Evolutionary conservation across 495 filamentous ascomycete species (phyloP), one percentile per base, ranked within the genome.

Genomic region (Clohesyomyces aquaticus): DNA sequence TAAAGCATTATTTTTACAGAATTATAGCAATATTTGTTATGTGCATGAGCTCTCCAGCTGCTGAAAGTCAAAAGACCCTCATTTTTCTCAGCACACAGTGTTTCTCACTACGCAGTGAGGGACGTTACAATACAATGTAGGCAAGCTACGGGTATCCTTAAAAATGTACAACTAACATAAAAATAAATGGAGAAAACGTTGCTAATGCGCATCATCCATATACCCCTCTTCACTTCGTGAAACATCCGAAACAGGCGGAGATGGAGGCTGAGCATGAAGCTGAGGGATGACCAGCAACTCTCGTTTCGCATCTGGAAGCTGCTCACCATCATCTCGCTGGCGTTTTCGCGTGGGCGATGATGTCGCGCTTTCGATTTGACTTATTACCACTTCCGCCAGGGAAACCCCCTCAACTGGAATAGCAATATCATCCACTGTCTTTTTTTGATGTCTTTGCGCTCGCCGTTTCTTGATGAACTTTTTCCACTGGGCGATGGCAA

Each of bases 271-370:
- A 16, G 18, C 49, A 8, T 28, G 49, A 27, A 16, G 4, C 4
- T 47, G 61, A 19, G 53, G 42, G 35, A 46, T 38, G 22, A 59
- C 54, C 1, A 52, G 48, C 23, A 41, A 29, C 25, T 43, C 61
- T 14, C 61, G 38, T 35, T 65, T 65, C 14, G 61, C 11, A 2
- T 42, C 55, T 21, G 63, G 55, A 11, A 48, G 27, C 8, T 59
- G 55, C 10, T 59, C 48, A 11, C 55, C 18, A 18, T 50, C 41
- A 48, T 59, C 53, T 10, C 63, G 48, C 6, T 22, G 26, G 1
- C 63, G n/a, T 60, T 65, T 65, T 48, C 63, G 55, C 0, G 38
- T 65, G 2, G 63, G 63, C 18, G 63, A 65, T 32, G 55, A 51
- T 26, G 10, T 6, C 12, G 45, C 21, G 0, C 54, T 50, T n/a